phyloP scores from a whole-genome alignment of 2,329 filamentous ascomycete species.

The Thielaviopsis ethacetica region DNA sequence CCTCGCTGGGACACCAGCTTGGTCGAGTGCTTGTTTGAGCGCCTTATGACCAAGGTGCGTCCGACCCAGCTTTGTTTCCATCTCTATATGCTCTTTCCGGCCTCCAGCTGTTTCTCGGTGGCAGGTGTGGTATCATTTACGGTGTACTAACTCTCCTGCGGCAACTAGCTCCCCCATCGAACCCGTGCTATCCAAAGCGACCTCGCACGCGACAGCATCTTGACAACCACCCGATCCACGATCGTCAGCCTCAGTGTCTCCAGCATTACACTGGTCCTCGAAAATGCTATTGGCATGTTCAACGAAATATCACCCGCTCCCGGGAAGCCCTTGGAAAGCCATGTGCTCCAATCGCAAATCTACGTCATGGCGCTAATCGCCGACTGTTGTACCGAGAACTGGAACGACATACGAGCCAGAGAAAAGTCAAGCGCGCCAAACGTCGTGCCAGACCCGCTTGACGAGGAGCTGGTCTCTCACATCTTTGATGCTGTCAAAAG shows the following conservation, averaged over 20 bases:
- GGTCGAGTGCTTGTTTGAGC: constrained; percentile 41
- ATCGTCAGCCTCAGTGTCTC: constrained; percentile 42
- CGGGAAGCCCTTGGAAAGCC: constrained; percentile 32
- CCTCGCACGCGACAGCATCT: constrained; percentile 43
- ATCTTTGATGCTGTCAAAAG: constrained; percentile 38
- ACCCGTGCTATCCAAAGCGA: constrained; percentile 41
- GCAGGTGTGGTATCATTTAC: not conserved
- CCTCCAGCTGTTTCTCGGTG: constrained; percentile 11
- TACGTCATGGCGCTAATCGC: constrained; percentile 47
- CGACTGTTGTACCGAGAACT: constrained; percentile 48
- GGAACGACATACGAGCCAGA: constrained; percentile 28
- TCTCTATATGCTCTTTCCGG: not conserved
- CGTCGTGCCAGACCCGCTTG: constrained; percentile 25
- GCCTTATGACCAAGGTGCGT: constrained; percentile 40
- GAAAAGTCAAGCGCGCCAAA: constrained; percentile 9
- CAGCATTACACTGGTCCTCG: constrained; percentile 36
- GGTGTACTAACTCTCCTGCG: not conserved
- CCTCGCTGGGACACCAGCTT: constrained; percentile 32
- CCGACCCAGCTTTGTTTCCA: not conserved
- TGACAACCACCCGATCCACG: constrained; percentile 42
- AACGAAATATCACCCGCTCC: constrained; percentile 38
- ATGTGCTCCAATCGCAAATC: constrained; percentile 46
- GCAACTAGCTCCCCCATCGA: constrained; percentile 43
- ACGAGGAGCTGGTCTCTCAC: constrained; percentile 34
- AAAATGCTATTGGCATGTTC: constrained; percentile 38